phyloP scores from a whole-genome alignment of 768 basidiomycete species.

The Scleroderma bovista region DNA sequence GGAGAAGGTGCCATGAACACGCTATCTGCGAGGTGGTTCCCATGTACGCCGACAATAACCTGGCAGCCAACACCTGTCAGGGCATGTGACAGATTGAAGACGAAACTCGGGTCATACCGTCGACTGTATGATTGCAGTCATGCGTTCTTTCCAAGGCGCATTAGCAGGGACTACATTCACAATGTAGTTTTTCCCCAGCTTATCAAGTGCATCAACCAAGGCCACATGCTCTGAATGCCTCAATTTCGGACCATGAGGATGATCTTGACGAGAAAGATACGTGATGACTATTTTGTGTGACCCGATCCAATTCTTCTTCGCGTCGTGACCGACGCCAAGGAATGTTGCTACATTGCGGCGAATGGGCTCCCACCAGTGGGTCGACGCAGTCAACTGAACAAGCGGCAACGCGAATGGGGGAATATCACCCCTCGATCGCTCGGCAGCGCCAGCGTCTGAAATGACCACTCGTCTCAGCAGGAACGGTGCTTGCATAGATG shows the following conservation, averaged over 20 bases:
- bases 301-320: slow-evolving; percentile 9
- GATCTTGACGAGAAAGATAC: slow-evolving; percentile 62
- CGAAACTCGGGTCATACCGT: slow-evolving; percentile 41
- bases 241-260: slow-evolving; percentile 45
- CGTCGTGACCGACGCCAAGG: slow-evolving; percentile 30
- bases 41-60: slow-evolving; percentile 59
- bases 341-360: slow-evolving; percentile 38
- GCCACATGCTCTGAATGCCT: slow-evolving; percentile 50
- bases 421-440: slow-evolving; percentile 21
- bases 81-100: background rate
- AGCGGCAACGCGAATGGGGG: slow-evolving; percentile 34
- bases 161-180: slow-evolving; percentile 48
- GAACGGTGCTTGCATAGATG: slow-evolving; percentile 61
- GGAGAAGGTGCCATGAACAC: slow-evolving; percentile 62
- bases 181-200: slow-evolving; percentile 51
- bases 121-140: slow-evolving; percentile 61
- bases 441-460: slow-evolving; percentile 68
- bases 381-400: slow-evolving; percentile 39
- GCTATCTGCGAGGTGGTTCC: slow-evolving; percentile 58
- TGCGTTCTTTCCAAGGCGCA: slow-evolving; percentile 55
- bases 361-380: slow-evolving; percentile 68
- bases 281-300: slow-evolving; percentile 48
- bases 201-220: slow-evolving; percentile 52
- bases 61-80: slow-evolving; percentile 20
- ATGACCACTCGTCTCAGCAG: slow-evolving; percentile 72